Percentiles rank a stretch among this genome's conserved stretches.
Conservation (phyloP, 495 filamentous ascomycete genomes). For the Hyphodiscus hymeniophilus region DNA sequence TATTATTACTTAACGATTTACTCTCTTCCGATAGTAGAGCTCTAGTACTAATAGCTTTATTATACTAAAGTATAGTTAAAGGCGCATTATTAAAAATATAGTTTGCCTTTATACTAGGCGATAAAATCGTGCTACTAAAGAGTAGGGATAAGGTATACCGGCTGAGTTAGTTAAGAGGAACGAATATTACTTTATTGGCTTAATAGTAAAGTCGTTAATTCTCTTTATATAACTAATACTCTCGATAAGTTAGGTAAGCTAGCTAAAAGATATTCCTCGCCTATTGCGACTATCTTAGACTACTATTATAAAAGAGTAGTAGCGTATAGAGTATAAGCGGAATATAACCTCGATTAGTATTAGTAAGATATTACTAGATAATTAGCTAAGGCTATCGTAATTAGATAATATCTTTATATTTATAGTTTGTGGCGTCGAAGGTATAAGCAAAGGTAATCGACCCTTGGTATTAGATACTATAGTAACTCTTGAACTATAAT, state of each 20-base stretch:
- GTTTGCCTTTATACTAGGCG: slow-evolving; percentile 6
- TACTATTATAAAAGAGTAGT: slow-evolving; percentile 38
- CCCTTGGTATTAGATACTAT: slow-evolving; percentile 3
- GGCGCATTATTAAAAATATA: not conserved
- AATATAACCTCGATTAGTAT: not conserved
- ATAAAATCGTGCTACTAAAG: slow-evolving; percentile 8
- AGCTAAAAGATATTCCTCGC: slow-evolving; percentile 26
- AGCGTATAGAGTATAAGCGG: slow-evolving; percentile 6
- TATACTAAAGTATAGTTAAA: not conserved
- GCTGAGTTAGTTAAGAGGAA: slow-evolving; percentile 11
- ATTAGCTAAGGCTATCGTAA: not conserved
- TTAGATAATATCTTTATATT: slow-evolving; percentile 4
- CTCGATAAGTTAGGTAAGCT: slow-evolving; percentile 7
- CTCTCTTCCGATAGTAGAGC: not conserved
- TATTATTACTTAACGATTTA: slow-evolving; percentile 7
- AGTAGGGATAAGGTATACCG: slow-evolving; percentile 9
- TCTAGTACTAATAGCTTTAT: slow-evolving; percentile 4
- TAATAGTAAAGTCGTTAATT: slow-evolving; percentile 15
- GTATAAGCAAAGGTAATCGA: slow-evolving; percentile 8
- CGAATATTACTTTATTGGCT: slow-evolving; percentile 9
- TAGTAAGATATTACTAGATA: not conserved
- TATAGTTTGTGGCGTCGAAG: slow-evolving; percentile 7
- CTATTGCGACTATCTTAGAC: slow-evolving; percentile 47
- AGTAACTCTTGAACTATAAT: slow-evolving; percentile 9
- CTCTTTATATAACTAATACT: slow-evolving; percentile 7